Percentiles rank a stretch among this genome's conserved stretches.
Evolutionary conservation across 225 moss, liverwort and hornwort genomes (phyloP).

Genomic region (Rhytidiadelphus loreus): DNA sequence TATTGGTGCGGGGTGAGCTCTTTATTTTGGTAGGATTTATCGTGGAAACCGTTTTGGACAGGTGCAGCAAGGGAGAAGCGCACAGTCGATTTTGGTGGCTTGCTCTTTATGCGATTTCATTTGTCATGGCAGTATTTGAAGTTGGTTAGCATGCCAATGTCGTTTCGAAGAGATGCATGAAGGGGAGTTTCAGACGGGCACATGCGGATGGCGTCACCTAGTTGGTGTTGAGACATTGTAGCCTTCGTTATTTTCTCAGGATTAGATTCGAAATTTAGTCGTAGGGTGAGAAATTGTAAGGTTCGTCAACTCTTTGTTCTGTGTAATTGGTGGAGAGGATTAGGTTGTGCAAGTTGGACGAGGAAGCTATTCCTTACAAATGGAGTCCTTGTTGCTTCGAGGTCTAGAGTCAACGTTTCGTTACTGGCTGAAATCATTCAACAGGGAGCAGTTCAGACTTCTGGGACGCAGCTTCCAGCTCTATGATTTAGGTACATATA

Average conservation of each 20-base stretch:
- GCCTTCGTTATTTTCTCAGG: background rate
- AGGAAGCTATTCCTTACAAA: background rate
- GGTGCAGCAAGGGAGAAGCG: background rate
- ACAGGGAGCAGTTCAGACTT: slow-evolving; percentile 48
- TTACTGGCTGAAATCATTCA: slow-evolving; percentile 53
- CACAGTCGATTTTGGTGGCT: background rate
- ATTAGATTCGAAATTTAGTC: background rate
- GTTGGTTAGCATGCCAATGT: background rate
- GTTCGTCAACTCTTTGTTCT: background rate
- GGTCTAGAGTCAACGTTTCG: slow-evolving; percentile 46
- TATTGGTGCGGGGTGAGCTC: background rate
- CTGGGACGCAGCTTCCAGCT: slow-evolving; percentile 49
- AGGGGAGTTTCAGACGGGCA: background rate
- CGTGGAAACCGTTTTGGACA: background rate
- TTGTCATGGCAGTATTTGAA: background rate
- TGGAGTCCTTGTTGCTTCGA: slow-evolving; percentile 48
- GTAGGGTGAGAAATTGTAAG: background rate
- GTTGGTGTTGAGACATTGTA: background rate
- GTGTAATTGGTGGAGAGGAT: background rate
- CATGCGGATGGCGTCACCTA: background rate
- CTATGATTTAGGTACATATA: slow-evolving; percentile 25
- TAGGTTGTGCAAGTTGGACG: background rate
- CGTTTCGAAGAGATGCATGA: background rate
- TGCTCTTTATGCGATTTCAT: background rate
- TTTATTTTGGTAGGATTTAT: background rate